These are phyloP conservation scores for Esteya vermicola DNA, from an alignment of 2,329 filamentous ascomycete species.

Conservation along the genomic window DNA sequence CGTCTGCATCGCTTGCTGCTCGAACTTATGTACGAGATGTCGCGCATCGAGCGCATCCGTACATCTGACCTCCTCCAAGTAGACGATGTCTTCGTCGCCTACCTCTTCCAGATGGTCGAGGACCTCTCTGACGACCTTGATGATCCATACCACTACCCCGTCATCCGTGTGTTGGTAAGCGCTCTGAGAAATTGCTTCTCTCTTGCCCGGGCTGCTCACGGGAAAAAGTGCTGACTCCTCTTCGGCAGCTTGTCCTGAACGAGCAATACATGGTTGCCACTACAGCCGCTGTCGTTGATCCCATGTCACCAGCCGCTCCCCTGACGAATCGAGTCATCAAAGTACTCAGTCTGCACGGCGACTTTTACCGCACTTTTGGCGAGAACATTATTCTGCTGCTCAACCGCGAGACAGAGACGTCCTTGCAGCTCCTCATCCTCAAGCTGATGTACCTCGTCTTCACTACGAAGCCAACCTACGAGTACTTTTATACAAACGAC, in stretches of 20 bases:
- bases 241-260: slow-evolving; percentile 75
- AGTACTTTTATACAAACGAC: slow-evolving; percentile 99
- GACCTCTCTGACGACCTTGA: slow-evolving; percentile 71
- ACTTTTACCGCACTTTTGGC: slow-evolving; percentile 81
- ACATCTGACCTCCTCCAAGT: slow-evolving; percentile 63
- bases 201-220: not conserved
- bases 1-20: slow-evolving; percentile 68
- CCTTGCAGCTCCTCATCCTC: slow-evolving; percentile 85
- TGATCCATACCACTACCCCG: slow-evolving; percentile 90
- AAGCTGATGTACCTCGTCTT: slow-evolving; percentile 94
- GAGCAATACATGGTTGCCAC: slow-evolving; percentile 91
- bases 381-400: slow-evolving; percentile 93
- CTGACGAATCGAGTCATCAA: slow-evolving; percentile 93
- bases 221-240: too few relatives aligned
- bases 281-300: slow-evolving; percentile 33
- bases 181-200: not conserved
- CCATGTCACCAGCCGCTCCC: slow-evolving; percentile 27
- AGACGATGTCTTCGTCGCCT: slow-evolving; percentile 67
- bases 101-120: slow-evolving; percentile 80
- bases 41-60: slow-evolving; percentile 70
- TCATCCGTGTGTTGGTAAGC: slow-evolving; percentile 79
- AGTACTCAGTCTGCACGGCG: slow-evolving; percentile 66
- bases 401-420: slow-evolving; percentile 89
- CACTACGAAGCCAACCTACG: slow-evolving; percentile 78
- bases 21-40: slow-evolving; percentile 92